These are phyloP conservation scores for Ochetophila trinervis DNA, from an alignment of 306 rosid species.

Conservation along the genomic window DNA sequence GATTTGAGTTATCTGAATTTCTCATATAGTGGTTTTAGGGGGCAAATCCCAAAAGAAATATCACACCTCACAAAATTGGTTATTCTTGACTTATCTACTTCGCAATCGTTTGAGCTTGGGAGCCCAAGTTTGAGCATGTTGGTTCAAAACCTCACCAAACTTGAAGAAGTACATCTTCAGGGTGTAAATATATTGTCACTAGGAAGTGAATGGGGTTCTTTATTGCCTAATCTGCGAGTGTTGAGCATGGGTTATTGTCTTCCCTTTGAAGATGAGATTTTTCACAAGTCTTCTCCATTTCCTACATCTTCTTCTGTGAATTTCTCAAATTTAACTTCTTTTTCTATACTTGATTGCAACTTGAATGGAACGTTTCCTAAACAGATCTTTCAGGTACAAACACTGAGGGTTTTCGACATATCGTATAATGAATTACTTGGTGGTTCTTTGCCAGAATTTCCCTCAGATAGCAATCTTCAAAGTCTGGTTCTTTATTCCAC, in stretches of 20 bases:
- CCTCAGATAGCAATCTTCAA: conserved; percentile 2
- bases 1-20: neutral
- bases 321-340: neutral
- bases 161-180: neutral
- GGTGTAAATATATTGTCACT: conserved; percentile 6
- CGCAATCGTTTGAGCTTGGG: neutral
- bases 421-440: neutral
- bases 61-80: neutral
- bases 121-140: neutral
- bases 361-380: conserved; percentile 1
- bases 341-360: neutral
- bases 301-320: neutral
- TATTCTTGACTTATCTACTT: neutral
- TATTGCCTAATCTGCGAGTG: conserved; percentile 1
- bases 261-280: neutral
- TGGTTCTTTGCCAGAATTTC: conserved; percentile 20
- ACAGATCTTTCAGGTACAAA: conserved; percentile 3
- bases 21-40: neutral
- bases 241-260: neutral
- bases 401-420: neutral
- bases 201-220: neutral
- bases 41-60: conserved; percentile 4
- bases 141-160: neutral
- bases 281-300: neutral
- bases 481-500: neutral